A percentile compares a stretch with the other conserved stretches of the same genome.
Conservation (phyloP, 225 moss, liverwort and hornwort genomes). For the Rhytidiadelphus loreus region DNA sequence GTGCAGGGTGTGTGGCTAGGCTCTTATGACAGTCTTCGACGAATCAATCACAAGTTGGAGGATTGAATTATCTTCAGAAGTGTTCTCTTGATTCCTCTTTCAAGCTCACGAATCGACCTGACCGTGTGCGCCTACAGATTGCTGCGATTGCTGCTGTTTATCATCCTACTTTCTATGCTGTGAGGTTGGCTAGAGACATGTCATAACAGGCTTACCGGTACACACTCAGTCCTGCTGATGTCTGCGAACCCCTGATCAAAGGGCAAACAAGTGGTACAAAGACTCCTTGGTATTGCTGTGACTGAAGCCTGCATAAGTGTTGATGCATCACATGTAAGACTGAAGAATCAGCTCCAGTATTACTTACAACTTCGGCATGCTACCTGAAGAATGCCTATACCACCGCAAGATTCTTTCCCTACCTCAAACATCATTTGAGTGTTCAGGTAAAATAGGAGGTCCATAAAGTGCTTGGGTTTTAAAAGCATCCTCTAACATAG, state of each 20-base stretch:
- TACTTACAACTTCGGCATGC: background rate
- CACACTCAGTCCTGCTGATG: background rate
- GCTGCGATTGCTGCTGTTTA: background rate
- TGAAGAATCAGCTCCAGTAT: background rate
- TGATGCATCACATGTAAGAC: background rate
- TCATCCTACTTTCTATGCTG: background rate
- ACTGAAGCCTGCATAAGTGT: background rate
- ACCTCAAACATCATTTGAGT: background rate
- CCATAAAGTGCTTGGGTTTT: no score
- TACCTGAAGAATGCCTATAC: background rate
- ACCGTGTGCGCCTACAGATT: background rate
- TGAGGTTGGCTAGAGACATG: background rate
- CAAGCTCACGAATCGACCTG: background rate
- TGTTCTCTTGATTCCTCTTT: background rate
- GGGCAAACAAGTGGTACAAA: background rate
- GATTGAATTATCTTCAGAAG: background rate
- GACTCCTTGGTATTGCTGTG: background rate
- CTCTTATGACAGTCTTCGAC: background rate
- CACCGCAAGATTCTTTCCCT: background rate
- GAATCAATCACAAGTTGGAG: background rate
- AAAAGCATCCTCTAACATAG: no score
- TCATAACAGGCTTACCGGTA: background rate
- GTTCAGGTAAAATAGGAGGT: no score
- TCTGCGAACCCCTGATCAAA: background rate
- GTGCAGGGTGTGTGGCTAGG: background rate